Percentiles rank a stretch among this genome's conserved stretches.
phyloP scores from a whole-genome alignment of 192 early-diverging fungal genomes.

The Gonapodya sp. region DNA sequence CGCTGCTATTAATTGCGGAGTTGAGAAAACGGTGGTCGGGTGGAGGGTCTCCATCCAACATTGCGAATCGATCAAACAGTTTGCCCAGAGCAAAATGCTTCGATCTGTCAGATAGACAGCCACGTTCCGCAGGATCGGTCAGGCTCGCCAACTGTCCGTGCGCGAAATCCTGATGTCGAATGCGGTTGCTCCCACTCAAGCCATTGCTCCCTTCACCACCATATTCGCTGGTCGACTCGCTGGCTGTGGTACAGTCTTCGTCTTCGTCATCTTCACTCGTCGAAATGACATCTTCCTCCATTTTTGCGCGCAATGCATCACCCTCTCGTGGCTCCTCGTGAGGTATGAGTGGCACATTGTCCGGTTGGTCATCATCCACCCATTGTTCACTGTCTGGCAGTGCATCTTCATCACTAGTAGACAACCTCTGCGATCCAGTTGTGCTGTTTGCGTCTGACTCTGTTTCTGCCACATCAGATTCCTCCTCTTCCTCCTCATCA shows the following conservation, averaged over 20 bases:
- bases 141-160: background rate
- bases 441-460: background rate
- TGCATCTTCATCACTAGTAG: background rate
- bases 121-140: background rate
- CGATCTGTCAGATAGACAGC: background rate
- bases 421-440: background rate
- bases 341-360: background rate
- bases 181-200: background rate
- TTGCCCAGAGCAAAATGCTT: background rate
- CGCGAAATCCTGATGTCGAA: background rate
- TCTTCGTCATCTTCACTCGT: background rate
- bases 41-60: background rate
- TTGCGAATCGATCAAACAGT: background rate
- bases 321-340: background rate
- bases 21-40: conserved; percentile 1
- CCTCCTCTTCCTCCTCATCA: background rate
- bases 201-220: background rate
- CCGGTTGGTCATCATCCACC: background rate
- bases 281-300: background rate
- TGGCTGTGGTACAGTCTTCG: background rate
- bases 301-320: background rate
- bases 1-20: background rate
- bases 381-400: background rate
- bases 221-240: background rate
- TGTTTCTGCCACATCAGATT: background rate